A percentile compares a stretch with the other conserved stretches of the same genome.
Conservation (phyloP, 2,329 filamentous ascomycete species). For the Neofusicoccum laricinum region DNA sequence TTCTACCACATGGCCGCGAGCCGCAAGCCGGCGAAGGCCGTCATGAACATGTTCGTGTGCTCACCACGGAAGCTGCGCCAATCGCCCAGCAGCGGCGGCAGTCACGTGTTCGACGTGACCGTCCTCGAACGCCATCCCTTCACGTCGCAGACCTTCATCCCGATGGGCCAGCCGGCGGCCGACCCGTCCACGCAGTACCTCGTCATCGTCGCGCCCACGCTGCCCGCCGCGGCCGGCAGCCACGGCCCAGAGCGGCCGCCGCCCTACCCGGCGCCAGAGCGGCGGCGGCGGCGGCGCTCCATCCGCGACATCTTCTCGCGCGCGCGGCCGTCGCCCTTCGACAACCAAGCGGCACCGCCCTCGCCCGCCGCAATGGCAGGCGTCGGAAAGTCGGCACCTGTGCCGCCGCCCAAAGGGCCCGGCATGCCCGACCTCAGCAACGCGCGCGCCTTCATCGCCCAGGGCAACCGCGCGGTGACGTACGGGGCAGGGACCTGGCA, state of each 20-base stretch:
- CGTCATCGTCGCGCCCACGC: constrained; percentile 81
- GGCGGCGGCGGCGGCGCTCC: constrained; percentile 25
- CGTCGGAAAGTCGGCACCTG: constrained; percentile 18
- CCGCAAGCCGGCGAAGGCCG: constrained; percentile 54
- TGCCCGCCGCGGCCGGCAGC: constrained; percentile 39
- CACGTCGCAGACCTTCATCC: constrained; percentile 90
- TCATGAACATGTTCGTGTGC: constrained; percentile 89
- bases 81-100: constrained; percentile 4
- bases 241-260: constrained; percentile 32
- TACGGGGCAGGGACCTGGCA: constrained; percentile 94
- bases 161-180: constrained; percentile 59
- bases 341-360: constrained; percentile 47
- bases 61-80: constrained; percentile 58
- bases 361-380: constrained; percentile 26
- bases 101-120: constrained; percentile 58
- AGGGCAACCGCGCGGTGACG: constrained; percentile 77
- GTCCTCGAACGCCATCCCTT: constrained; percentile 90
- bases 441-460: constrained; percentile 75
- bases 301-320: constrained; percentile 42
- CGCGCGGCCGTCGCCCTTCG: constrained; percentile 45
- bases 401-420: constrained; percentile 38
- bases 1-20: constrained; percentile 67
- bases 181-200: constrained; percentile 61
- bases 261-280: constrained; percentile 42
- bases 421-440: constrained; percentile 70